Evolutionary conservation across 345 rosid species (phyloP), one percentile per base, ranked within the genome.

Genomic region (Lepidium sativum): DNA sequence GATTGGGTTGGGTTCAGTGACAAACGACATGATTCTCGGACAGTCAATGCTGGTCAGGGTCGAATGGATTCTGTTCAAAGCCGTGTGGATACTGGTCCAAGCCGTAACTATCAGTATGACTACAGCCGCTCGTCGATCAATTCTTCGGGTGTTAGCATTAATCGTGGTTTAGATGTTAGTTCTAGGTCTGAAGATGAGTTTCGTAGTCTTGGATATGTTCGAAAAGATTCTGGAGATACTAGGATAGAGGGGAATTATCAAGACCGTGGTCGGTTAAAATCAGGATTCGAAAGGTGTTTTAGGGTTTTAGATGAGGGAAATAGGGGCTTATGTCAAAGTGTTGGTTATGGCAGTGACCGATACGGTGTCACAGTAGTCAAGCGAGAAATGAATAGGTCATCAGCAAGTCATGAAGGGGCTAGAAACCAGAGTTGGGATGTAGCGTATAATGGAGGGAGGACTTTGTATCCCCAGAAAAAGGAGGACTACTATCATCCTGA

Each of bases 181-280:
- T 70, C 81, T 75, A 82, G 88, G 85, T 54, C 80, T 70, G 67
- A 80, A 25, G 85, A 70, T 67, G 83, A 80, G 37, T 53, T 64
- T 48, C 70, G 54, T 51, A 65, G 43, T 49, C 51, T 25, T 40
- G 80, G 67, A 60, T 78, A 52, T 54, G 79, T 9, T 67, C 73
- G 79, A 44, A 73, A 44, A 20, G 86, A 80, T 17, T 66, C 67
- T 52, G 79, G 41, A 59, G 43, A 72, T 25, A 60, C 49, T 54
- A 68, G 56, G 41, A 48, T 27, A 60, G 80, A 76, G 8, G 71
- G 74, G 6, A 70, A 18, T 39, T 75, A 58, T 39, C 63, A 65
- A 50, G 72, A 67, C 18, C 77, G 74, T 48, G 63, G 56, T 71
- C 78, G 60, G 53, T 68, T 75, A 31, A 78, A 62, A 47, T 23